A percentile compares a stretch with the other conserved stretches of the same genome.
Conservation (phyloP, 495 filamentous ascomycete species). For the Amphirosellinia nigrospora region DNA sequence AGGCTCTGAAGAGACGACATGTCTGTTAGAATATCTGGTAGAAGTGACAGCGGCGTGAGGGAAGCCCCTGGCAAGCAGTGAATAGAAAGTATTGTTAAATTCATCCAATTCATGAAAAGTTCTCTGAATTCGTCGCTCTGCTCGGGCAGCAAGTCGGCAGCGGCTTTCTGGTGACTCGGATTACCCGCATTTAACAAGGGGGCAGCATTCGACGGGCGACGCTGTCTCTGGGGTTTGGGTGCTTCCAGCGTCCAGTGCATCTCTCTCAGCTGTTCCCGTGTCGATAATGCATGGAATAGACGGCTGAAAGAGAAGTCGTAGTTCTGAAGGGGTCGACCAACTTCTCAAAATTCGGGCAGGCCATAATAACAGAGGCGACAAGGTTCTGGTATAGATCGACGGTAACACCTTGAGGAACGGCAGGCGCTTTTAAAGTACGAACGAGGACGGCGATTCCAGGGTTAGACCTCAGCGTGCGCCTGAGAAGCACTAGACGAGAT, state of each 20-base stretch:
- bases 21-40: slow-evolving; percentile 66
- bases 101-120: slow-evolving; percentile 72
- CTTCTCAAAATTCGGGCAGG: slow-evolving; percentile 82
- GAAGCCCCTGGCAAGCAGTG: slow-evolving; percentile 69
- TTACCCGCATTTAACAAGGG: slow-evolving; percentile 34
- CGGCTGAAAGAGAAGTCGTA: slow-evolving; percentile 78
- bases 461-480: slow-evolving; percentile 75
- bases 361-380: slow-evolving; percentile 81
- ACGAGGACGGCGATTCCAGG: slow-evolving; percentile 75
- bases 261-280: slow-evolving; percentile 73
- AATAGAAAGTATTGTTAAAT: slow-evolving; percentile 75
- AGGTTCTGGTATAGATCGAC: slow-evolving; percentile 70
- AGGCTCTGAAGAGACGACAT: slow-evolving; percentile 76
- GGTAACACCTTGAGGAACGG: slow-evolving; percentile 59
- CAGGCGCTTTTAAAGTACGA: slow-evolving; percentile 73
- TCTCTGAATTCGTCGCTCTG: slow-evolving; percentile 73
- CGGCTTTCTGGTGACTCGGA: slow-evolving; percentile 40
- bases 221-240: slow-evolving; percentile 44
- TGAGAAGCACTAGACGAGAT: slow-evolving; percentile 73
- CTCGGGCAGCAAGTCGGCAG: slow-evolving; percentile 62
- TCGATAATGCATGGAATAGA: slow-evolving; percentile 78
- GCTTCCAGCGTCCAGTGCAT: slow-evolving; percentile 76
- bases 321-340: slow-evolving; percentile 69
- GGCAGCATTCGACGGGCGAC: slow-evolving; percentile 35
- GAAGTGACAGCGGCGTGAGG: slow-evolving; percentile 68